Conservation (phyloP, 495 filamentous ascomycete genomes). For the Penicillium fimorum region DNA sequence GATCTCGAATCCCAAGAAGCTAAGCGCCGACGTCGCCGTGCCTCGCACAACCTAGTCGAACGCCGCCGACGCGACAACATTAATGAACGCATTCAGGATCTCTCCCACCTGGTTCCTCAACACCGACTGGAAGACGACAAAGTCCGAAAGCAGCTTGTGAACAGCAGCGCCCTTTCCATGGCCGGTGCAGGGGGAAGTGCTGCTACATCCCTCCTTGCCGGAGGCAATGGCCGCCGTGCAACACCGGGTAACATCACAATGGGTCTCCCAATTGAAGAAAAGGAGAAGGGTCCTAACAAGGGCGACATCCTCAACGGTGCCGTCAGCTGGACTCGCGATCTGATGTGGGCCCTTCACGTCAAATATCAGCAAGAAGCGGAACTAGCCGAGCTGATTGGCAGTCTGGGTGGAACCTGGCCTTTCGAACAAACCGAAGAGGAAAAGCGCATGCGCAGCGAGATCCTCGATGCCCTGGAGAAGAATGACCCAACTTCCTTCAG, state of each 20-base stretch:
- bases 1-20: slow-evolving; percentile 80
- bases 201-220: slow-evolving; percentile 81
- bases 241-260: slow-evolving; percentile 83
- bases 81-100: slow-evolving; percentile 95
- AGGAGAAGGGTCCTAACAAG: slow-evolving; percentile 98
- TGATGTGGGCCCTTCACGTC: slow-evolving; percentile 92
- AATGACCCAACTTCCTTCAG: slow-evolving; percentile 68
- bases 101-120: slow-evolving; percentile 86
- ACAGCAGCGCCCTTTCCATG: slow-evolving; percentile 83
- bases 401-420: slow-evolving; percentile 69
- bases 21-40: slow-evolving; percentile 83
- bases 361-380: slow-evolving; percentile 88
- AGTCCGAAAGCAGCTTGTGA: slow-evolving; percentile 88
- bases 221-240: slow-evolving; percentile 77
- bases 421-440: slow-evolving; percentile 90
- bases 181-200: slow-evolving; percentile 71
- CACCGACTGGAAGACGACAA: slow-evolving; percentile 97
- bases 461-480: slow-evolving; percentile 78
- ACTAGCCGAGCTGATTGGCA: slow-evolving; percentile 67
- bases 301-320: slow-evolving; percentile 97
- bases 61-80: slow-evolving; percentile 95
- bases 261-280: slow-evolving; percentile 88
- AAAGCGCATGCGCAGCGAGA: slow-evolving; percentile 88
- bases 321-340: slow-evolving; percentile 92
- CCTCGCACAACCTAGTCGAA: slow-evolving; percentile 96